phyloP scores from a whole-genome alignment of 2,329 filamentous ascomycete genomes.

The Grosmannia huntii region DNA sequence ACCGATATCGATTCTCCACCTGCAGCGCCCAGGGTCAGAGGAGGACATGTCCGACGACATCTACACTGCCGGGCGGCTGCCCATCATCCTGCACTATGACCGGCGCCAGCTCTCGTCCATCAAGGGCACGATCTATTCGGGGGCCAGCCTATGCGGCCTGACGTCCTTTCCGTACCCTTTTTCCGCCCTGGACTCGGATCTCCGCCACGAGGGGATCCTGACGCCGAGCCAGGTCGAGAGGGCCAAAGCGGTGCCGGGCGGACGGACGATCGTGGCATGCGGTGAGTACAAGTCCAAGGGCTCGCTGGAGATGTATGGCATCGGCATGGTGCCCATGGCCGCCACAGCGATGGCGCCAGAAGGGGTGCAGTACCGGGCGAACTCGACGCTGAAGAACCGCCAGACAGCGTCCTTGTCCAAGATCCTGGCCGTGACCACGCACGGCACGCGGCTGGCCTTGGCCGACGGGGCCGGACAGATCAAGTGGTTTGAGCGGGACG shows the following conservation, averaged over 20 bases:
- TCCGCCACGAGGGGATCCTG: conserved; percentile 40
- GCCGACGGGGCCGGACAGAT: conserved; percentile 74
- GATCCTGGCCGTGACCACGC: conserved; percentile 65
- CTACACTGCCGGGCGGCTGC: conserved; percentile 79
- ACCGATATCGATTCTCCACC: conserved; percentile 70
- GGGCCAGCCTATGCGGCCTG: conserved; percentile 64
- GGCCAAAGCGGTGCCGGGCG: conserved; percentile 37
- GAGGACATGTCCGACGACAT: conserved; percentile 59
- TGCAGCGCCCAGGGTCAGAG: conserved; percentile 42
- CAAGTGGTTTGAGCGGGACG: conserved; percentile 87
- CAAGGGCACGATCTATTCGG: conserved; percentile 68
- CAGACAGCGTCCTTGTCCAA: conserved; percentile 73
- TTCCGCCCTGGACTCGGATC: conserved; percentile 47
- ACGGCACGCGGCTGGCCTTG: conserved; percentile 71
- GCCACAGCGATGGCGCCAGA: neutral
- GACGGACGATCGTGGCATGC: conserved; percentile 63
- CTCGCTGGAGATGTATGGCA: conserved; percentile 73
- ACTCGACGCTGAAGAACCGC: conserved; percentile 58
- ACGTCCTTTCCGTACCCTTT: conserved; percentile 56
- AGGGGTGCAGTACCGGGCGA: conserved; percentile 19
- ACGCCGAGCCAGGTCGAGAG: conserved; percentile 39
- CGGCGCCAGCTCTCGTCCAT: conserved; percentile 72
- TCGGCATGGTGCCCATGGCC: conserved; percentile 18
- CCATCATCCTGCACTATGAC: conserved; percentile 80
- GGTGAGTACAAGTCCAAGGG: conserved; percentile 90